Evolutionary conservation across 164 flowering plant species (phyloP).

Genomic region (Vitis rotundifolia): DNA sequence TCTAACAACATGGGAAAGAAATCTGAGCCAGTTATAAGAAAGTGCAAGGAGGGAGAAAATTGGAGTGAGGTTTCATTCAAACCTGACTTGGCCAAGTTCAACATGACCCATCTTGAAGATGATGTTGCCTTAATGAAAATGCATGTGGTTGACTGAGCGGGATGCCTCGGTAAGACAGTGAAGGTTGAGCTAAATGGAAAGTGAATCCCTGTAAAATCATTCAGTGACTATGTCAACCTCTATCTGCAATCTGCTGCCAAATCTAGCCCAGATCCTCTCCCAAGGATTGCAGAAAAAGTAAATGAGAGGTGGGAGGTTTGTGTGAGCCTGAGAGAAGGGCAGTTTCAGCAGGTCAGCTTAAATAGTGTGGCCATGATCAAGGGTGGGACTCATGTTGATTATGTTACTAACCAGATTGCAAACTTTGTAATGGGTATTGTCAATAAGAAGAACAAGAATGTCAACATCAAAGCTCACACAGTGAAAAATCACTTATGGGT

Average conservation of each 20-base stretch:
- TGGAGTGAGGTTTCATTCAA: slow-evolving; percentile 95
- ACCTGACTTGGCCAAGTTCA: slow-evolving; percentile 89
- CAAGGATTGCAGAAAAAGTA: slow-evolving; percentile 66
- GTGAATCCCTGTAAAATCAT: slow-evolving; percentile 69
- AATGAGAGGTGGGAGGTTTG: slow-evolving; percentile 92
- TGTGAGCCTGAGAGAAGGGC: slow-evolving; percentile 81
- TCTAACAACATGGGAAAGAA: slow-evolving; percentile 82
- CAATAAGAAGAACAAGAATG: slow-evolving; percentile 75
- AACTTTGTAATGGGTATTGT: slow-evolving; percentile 55
- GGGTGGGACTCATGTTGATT: slow-evolving; percentile 97
- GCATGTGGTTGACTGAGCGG: slow-evolving; percentile 85
- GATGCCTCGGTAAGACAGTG: slow-evolving; percentile 88
- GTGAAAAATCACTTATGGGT: slow-evolving; percentile 93
- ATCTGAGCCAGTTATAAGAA: slow-evolving; percentile 65
- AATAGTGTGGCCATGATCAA: slow-evolving; percentile 93
- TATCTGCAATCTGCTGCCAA: slow-evolving; percentile 55
- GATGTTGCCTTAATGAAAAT: slow-evolving; percentile 95
- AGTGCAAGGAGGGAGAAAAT: slow-evolving; percentile 82
- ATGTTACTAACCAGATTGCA: slow-evolving; percentile 76
- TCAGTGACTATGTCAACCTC: slow-evolving; percentile 70
- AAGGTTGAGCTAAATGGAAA: slow-evolving; percentile 88
- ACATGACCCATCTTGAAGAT: slow-evolving; percentile 79
- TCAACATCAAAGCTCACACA: slow-evolving; percentile 72
- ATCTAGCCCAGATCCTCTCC: slow-evolving; percentile 37
- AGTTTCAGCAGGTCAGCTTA: slow-evolving; percentile 99